Conservation (phyloP, 306 rosid genomes). For the Lotus japonicus region DNA sequence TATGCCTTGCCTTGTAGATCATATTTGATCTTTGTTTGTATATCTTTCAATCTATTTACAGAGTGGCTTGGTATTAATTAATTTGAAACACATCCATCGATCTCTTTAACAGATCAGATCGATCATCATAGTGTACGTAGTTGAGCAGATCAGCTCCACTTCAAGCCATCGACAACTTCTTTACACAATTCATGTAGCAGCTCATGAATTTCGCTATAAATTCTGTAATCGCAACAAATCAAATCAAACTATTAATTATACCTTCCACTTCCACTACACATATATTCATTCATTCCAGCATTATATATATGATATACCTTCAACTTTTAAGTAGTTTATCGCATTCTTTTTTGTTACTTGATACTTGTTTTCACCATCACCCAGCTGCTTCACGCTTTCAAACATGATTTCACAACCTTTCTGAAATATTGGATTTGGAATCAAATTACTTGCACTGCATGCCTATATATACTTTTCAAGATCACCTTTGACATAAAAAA, state of each 20-base stretch:
- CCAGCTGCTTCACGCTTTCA: constrained; percentile 24
- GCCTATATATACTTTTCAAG: background rate
- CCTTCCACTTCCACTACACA: no score
- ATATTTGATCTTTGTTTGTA: no score
- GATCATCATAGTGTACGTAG: no score
- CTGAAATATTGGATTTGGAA: constrained; percentile 31
- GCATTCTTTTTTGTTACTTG: constrained; percentile 15
- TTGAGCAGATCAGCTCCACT: no score
- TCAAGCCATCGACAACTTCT: background rate
- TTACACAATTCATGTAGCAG: constrained; percentile 38
- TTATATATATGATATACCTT: no score
- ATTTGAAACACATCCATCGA: no score
- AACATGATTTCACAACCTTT: constrained; percentile 31
- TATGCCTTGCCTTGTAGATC: no score
- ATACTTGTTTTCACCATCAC: background rate
- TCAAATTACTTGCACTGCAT: background rate
- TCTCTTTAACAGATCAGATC: no score
- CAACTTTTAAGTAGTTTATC: constrained; percentile 29
- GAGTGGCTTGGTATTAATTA: no score
- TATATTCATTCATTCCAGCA: no score
- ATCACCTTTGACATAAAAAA: background rate
- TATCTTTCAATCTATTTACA: no score
- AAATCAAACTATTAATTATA: background rate
- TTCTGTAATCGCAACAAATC: constrained; percentile 2
- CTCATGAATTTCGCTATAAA: constrained; percentile 40